Evolutionary conservation across 306 rosid genomes (phyloP).

Genomic region (Elaeagnus macrophylla): DNA sequence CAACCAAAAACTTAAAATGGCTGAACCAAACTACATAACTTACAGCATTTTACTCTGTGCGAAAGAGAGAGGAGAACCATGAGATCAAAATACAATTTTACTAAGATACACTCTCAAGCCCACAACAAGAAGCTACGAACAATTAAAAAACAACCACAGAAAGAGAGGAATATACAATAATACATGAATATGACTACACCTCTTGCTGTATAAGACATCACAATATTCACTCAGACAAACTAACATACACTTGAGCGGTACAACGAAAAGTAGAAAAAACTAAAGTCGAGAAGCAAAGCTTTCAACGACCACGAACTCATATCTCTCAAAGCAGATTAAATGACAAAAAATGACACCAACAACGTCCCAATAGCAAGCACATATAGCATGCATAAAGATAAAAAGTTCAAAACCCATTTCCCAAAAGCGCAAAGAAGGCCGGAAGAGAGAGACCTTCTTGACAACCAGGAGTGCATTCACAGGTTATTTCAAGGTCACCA

Average conservation of each 20-base stretch:
- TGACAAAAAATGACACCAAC: conserved; percentile 31
- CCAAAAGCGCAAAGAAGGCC: conserved; percentile 16
- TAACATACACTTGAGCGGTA: conserved; percentile 56
- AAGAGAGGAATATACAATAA: neutral
- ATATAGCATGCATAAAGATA: conserved; percentile 32
- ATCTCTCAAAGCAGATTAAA: conserved; percentile 32
- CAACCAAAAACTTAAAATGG: conserved; percentile 8
- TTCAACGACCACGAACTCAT: conserved; percentile 18
- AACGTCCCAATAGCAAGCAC: conserved; percentile 31
- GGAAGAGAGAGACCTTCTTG: conserved; percentile 66
- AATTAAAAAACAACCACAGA: conserved; percentile 17
- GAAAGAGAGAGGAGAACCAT: neutral
- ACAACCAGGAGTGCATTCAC: conserved; percentile 99
- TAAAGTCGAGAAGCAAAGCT: conserved; percentile 6
- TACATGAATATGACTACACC: conserved; percentile 14
- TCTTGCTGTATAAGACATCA: conserved; percentile 8
- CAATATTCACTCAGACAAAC: conserved; percentile 49
- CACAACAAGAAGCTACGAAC: conserved; percentile 13
- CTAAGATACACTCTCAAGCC: too few species aligned
- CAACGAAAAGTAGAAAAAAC: conserved; percentile 5
- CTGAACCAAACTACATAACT: conserved; percentile 12
- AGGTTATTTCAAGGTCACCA: conserved; percentile 77
- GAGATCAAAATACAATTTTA: too few species aligned
- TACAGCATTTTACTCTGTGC: conserved; percentile 36
- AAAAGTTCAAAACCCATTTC: conserved; percentile 19